Evolutionary conservation across 2,329 filamentous ascomycete species (phyloP).

Genomic region (Orbilia oligospora): DNA sequence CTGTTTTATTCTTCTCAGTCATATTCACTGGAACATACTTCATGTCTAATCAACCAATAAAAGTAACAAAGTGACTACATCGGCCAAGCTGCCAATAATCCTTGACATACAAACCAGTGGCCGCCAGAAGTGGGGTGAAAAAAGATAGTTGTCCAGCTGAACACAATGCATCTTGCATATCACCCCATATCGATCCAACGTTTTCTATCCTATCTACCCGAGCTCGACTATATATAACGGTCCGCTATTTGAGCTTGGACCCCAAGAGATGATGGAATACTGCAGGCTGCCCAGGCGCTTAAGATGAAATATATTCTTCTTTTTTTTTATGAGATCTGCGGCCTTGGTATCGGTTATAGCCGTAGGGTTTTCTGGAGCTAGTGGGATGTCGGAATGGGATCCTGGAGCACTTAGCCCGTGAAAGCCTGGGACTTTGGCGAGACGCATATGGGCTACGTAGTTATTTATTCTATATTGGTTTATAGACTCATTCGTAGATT

Average conservation of each 20-base stretch:
- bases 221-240: conserved; percentile 10
- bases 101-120: background rate
- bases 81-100: conserved; percentile 5
- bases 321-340: background rate
- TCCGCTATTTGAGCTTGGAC: conserved; percentile 19
- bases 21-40: too few species aligned
- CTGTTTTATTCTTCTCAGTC: background rate
- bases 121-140: conserved; percentile 6
- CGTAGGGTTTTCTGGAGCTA: conserved; percentile 5
- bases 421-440: background rate
- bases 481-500: too few species aligned
- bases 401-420: conserved; percentile 3
- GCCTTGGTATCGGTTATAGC: conserved; percentile 21
- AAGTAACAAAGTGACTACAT: background rate
- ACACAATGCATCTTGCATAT: conserved; percentile 4
- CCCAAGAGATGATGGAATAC: background rate
- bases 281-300: conserved; percentile 22
- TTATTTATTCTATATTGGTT: too few species aligned
- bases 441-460: too few species aligned
- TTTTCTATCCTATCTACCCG: background rate
- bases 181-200: background rate
- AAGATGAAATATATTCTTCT: background rate
- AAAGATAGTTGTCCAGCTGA: conserved; percentile 8
- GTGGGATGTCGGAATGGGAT: background rate
- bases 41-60: background rate